Evolutionary conservation across 2,329 filamentous ascomycete genomes (phyloP).

Genomic region (Macrophomina pseudophaseolina): DNA sequence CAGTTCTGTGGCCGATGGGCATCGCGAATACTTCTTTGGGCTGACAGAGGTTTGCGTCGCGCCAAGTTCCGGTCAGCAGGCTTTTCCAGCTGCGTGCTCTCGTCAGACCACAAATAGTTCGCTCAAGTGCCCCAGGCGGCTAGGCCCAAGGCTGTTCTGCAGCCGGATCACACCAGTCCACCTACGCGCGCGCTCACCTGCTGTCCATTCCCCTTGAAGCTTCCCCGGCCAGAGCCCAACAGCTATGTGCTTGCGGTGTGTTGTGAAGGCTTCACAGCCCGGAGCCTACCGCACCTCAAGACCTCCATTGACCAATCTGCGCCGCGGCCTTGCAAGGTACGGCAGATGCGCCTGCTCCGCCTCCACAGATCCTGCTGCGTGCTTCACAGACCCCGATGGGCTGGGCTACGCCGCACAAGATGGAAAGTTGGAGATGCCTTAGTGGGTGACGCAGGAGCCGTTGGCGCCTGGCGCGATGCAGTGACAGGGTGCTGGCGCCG

Average conservation of each 20-base stretch:
- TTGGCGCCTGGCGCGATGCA: slow-evolving; percentile 13
- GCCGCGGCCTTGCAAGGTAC: background rate
- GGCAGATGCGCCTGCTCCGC: background rate
- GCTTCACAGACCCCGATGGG: background rate
- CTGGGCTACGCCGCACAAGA: background rate
- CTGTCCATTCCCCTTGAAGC: background rate
- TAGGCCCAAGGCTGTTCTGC: slow-evolving; percentile 11
- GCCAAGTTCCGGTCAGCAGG: slow-evolving; percentile 5
- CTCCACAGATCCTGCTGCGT: background rate
- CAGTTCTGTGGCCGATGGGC: background rate
- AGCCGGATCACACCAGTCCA: slow-evolving; percentile 12
- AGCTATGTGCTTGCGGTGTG: background rate
- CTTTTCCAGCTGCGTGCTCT: slow-evolving; percentile 3
- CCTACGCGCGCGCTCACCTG: slow-evolving; percentile 7
- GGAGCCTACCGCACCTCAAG: background rate
- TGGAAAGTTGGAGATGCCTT: background rate
- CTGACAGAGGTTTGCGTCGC: background rate
- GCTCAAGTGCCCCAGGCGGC: background rate
- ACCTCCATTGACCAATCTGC: background rate
- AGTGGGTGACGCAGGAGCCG: background rate
- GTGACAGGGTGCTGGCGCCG: background rate
- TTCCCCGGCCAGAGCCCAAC: background rate
- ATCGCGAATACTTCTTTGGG: slow-evolving; percentile 7
- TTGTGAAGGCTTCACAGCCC: background rate
- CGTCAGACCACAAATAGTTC: slow-evolving; percentile 8